Evolutionary conservation across 345 rosid species (phyloP).

Genomic region (Rubroshorea leprosula): DNA sequence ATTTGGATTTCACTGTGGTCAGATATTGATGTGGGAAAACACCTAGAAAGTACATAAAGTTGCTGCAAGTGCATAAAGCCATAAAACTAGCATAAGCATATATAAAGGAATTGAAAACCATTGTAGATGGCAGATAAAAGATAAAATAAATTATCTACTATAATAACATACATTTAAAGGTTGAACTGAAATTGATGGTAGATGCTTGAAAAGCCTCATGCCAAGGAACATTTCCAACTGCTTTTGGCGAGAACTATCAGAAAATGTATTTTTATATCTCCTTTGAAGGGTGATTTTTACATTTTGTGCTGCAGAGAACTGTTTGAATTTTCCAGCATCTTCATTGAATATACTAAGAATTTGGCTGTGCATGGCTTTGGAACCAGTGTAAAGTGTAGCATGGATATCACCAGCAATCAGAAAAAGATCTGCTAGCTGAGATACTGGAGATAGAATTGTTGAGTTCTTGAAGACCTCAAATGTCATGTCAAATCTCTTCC

Average conservation of each 20-base stretch:
- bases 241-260: constrained; percentile 94
- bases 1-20: not conserved
- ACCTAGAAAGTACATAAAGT: not conserved
- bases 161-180: constrained; percentile 65
- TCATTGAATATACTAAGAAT: constrained; percentile 91
- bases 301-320: constrained; percentile 90
- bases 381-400: constrained; percentile 97
- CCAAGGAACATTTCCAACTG: constrained; percentile 98
- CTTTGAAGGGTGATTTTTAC: constrained; percentile 84
- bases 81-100: not conserved
- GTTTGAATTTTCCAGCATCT: constrained; percentile 82
- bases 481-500: constrained; percentile 96
- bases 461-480: constrained; percentile 88
- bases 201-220: constrained; percentile 90
- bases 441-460: constrained; percentile 78
- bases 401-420: constrained; percentile 95
- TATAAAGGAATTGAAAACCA: not conserved
- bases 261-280: constrained; percentile 84
- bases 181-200: constrained; percentile 77
- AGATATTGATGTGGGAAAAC: not conserved
- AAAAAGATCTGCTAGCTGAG: constrained; percentile 91
- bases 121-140: not conserved
- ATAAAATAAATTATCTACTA: not conserved
- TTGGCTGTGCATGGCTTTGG: constrained; percentile 99
- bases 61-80: not conserved